Evolutionary conservation across 2,329 filamentous ascomycete genomes (phyloP).

Genomic region (Neofusicoccum laricinum): DNA sequence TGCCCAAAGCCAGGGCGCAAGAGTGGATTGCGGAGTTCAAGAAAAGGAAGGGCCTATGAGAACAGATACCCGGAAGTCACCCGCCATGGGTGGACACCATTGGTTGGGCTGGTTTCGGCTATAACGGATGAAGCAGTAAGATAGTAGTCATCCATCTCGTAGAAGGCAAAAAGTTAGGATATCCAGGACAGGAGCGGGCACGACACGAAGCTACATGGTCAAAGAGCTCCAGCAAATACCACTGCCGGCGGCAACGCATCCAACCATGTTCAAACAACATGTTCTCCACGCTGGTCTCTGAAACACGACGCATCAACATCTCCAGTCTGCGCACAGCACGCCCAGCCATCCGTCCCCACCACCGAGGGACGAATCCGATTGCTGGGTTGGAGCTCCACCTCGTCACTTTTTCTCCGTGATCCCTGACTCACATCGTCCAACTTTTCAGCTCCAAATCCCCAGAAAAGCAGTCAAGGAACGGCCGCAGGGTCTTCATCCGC

Average conservation of each 20-base stretch:
- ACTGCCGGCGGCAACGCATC: neutral
- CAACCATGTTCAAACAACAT: neutral
- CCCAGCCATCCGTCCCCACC: neutral
- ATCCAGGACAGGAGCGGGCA: neutral
- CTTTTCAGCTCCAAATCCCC: neutral
- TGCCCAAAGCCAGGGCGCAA: slow-evolving; percentile 67
- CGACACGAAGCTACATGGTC: neutral
- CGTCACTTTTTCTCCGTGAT: slow-evolving; percentile 5
- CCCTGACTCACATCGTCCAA: slow-evolving; percentile 5
- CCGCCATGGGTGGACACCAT: neutral
- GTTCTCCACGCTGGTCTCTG: neutral
- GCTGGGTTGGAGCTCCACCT: neutral
- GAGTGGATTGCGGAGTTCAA: slow-evolving; percentile 87
- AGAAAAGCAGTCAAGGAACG: neutral
- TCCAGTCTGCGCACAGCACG: neutral
- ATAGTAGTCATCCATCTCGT: neutral
- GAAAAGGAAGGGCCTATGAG: slow-evolving; percentile 54
- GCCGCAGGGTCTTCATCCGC: neutral
- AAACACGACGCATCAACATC: slow-evolving; percentile 6
- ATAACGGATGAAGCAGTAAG: neutral
- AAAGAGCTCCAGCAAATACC: neutral
- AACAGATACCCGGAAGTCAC: neutral
- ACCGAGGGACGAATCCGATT: slow-evolving; percentile 5
- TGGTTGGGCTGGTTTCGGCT: neutral
- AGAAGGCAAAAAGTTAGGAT: neutral